Evolutionary conservation across 495 filamentous ascomycete genomes (phyloP).

Genomic region (Daldinia caldariorum): DNA sequence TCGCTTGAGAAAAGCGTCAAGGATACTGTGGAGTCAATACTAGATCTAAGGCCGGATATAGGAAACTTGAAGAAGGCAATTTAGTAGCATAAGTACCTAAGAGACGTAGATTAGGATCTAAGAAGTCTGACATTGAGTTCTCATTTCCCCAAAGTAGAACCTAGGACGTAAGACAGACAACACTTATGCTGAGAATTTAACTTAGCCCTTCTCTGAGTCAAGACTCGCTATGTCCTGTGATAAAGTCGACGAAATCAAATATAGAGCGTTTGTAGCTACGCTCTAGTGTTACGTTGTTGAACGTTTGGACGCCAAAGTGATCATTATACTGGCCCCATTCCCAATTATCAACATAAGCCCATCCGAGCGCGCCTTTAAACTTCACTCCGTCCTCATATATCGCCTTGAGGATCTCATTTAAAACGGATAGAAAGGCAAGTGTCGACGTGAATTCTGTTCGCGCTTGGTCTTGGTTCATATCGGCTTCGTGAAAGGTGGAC

Average conservation of each 20-base stretch:
- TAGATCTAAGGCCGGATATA: constrained; percentile 11
- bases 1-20: constrained; percentile 50
- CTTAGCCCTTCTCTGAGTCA: background rate
- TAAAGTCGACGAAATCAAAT: constrained; percentile 27
- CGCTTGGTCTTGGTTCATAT: background rate
- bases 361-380: background rate
- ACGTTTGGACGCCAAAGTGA: background rate
- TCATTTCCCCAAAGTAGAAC: too few relatives aligned
- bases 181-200: background rate
- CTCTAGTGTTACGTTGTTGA: background rate
- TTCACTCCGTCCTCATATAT: background rate
- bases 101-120: background rate
- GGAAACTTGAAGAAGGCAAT: background rate
- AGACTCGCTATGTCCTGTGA: constrained; percentile 3
- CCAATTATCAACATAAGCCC: background rate
- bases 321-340: background rate
- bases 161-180: too few relatives aligned
- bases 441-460: background rate
- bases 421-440: background rate
- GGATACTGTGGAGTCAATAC: constrained; percentile 53
- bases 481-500: background rate
- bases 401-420: background rate
- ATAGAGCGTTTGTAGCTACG: constrained; percentile 13
- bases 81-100: background rate
- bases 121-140: background rate